These are phyloP conservation scores for Pyrus bretschneideri DNA, from an alignment of 306 rosid species.

Conservation along the genomic window DNA sequence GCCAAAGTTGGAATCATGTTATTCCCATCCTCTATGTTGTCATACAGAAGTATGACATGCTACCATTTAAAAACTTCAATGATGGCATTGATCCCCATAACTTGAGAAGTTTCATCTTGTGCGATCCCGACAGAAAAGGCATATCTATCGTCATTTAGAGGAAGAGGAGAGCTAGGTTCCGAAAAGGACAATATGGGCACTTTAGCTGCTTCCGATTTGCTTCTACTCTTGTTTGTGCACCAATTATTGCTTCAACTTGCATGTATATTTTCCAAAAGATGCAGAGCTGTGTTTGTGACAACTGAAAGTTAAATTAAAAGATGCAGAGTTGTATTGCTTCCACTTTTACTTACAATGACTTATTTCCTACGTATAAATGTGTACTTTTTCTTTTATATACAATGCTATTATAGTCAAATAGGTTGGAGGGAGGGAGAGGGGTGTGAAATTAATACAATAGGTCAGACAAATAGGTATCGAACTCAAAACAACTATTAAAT, in stretches of 20 bases:
- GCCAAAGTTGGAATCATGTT: neutral
- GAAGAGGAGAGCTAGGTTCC: neutral
- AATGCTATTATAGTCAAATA: too few relatives aligned
- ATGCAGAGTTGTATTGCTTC: too few relatives aligned
- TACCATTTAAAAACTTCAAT: slow-evolving; percentile 4
- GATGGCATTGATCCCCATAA: neutral
- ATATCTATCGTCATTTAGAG: neutral
- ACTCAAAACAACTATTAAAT: too few relatives aligned
- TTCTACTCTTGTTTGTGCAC: neutral
- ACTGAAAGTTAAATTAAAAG: too few relatives aligned
- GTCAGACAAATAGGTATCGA: too few relatives aligned
- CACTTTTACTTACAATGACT: too few relatives aligned
- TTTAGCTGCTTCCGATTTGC: neutral
- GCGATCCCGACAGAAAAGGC: slow-evolving; percentile 7
- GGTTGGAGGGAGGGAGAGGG: too few relatives aligned
- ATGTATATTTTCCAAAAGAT: neutral
- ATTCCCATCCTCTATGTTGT: neutral
- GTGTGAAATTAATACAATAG: too few relatives aligned
- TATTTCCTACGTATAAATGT: too few relatives aligned
- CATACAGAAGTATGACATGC: neutral
- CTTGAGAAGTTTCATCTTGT: neutral
- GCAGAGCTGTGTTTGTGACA: neutral
- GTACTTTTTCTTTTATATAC: too few relatives aligned
- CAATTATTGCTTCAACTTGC: neutral
- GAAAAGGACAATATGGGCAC: slow-evolving; percentile 10